Conservation (phyloP, 805 yeast species). For the Kodamaea laetipori region DNA sequence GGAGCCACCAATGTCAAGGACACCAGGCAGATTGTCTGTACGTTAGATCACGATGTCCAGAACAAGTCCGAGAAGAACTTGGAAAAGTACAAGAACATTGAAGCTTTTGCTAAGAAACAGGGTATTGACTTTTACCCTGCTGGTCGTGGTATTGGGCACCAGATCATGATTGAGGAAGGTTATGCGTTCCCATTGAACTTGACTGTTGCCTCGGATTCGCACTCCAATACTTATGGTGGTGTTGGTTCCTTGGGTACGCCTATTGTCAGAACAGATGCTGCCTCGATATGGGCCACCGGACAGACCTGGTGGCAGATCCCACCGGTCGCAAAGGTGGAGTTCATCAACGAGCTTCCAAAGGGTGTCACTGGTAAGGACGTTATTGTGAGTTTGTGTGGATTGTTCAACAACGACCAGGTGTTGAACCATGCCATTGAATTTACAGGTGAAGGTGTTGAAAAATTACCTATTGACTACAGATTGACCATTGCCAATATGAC, state of each 20-base stretch:
- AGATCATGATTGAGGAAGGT: slow-evolving; percentile 98
- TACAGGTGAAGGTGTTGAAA: slow-evolving; percentile 74
- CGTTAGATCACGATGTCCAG: slow-evolving; percentile 97
- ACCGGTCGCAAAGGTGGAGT: slow-evolving; percentile 93
- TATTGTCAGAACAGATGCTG: slow-evolving; percentile 97
- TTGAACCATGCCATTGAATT: slow-evolving; percentile 93
- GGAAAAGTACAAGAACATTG: slow-evolving; percentile 84
- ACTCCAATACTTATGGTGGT: slow-evolving; percentile 97
- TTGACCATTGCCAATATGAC: slow-evolving; percentile 96
- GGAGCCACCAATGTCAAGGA: slow-evolving; percentile 86
- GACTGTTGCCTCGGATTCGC: slow-evolving; percentile 97
- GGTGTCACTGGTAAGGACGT: slow-evolving; percentile 97
- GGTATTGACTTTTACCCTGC: slow-evolving; percentile 98
- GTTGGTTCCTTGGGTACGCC: slow-evolving; percentile 96
- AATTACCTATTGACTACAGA: slow-evolving; percentile 77
- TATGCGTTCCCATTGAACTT: slow-evolving; percentile 93
- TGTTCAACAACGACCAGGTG: slow-evolving; percentile 89
- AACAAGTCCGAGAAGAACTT: slow-evolving; percentile 87
- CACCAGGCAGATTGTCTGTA: slow-evolving; percentile 90
- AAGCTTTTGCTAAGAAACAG: slow-evolving; percentile 83
- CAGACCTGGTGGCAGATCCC: slow-evolving; percentile 99
- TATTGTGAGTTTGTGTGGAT: slow-evolving; percentile 93
- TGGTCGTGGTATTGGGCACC: slow-evolving; percentile 99
- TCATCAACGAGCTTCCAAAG: slow-evolving; percentile 74
- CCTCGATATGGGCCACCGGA: slow-evolving; percentile 99